Conservation (phyloP, 768 basidiomycete species). For the Phylloporus arenicola region DNA sequence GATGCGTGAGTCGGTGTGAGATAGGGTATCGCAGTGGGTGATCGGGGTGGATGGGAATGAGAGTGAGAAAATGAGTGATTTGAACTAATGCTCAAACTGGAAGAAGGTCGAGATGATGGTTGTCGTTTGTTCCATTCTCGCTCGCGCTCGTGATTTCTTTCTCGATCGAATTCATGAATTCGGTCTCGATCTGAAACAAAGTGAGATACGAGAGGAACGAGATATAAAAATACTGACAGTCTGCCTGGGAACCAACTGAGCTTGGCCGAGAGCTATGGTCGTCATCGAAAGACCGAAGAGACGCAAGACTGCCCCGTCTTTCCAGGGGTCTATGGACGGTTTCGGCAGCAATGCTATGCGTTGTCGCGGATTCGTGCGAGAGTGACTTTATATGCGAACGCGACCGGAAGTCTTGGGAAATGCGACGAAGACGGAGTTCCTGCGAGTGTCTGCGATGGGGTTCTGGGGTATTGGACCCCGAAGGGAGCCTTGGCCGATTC, state of each 20-base stretch:
- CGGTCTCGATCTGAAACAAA: slow-evolving; percentile 41
- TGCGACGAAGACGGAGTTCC: slow-evolving; percentile 21
- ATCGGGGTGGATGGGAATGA: slow-evolving; percentile 35
- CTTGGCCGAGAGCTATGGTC: slow-evolving; percentile 38
- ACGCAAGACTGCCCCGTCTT: slow-evolving; percentile 36
- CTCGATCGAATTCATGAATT: slow-evolving; percentile 37
- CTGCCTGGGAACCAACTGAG: slow-evolving; percentile 46
- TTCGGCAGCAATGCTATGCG: slow-evolving; percentile 7
- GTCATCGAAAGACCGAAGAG: slow-evolving; percentile 40
- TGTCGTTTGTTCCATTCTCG: slow-evolving; percentile 52
- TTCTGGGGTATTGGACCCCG: slow-evolving; percentile 23
- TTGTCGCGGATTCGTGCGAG: slow-evolving; percentile 13
- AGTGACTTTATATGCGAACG: slow-evolving; percentile 19
- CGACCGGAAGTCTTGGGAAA: slow-evolving; percentile 26
- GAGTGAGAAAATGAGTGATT: slow-evolving; percentile 31
- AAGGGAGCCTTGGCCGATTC: slow-evolving; percentile 35
- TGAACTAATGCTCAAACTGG: slow-evolving; percentile 38
- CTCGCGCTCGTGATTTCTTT: slow-evolving; percentile 45
- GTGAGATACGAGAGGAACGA: not conserved
- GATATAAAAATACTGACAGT: slow-evolving; percentile 37
- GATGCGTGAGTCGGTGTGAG: slow-evolving; percentile 28
- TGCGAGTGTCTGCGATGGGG: slow-evolving; percentile 23
- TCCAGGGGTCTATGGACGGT: slow-evolving; percentile 9
- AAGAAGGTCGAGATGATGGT: slow-evolving; percentile 37
- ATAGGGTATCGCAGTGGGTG: slow-evolving; percentile 36